phyloP scores from a whole-genome alignment of 2,329 filamentous ascomycete species.

The Tolypocladium sp. region DNA sequence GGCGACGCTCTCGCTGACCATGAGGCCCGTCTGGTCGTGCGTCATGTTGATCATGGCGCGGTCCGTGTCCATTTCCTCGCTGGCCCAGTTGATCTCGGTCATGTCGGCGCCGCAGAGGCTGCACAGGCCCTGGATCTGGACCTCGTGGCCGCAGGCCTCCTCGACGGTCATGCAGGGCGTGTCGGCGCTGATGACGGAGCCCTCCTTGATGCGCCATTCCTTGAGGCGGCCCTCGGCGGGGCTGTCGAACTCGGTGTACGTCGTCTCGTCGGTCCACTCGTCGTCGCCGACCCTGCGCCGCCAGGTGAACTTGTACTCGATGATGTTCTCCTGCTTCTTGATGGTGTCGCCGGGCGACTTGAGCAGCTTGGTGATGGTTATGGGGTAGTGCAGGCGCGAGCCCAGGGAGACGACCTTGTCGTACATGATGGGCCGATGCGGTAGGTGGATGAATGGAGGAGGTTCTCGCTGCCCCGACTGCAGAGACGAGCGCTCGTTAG shows the following conservation, averaged over 20 bases:
- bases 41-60: conserved; percentile 92
- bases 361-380: conserved; percentile 80
- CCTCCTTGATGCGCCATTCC: conserved; percentile 65
- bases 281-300: conserved; percentile 66
- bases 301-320: conserved; percentile 82
- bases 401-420: conserved; percentile 41
- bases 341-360: conserved; percentile 68
- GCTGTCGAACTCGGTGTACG: conserved; percentile 69
- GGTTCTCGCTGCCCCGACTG: not conserved
- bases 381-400: conserved; percentile 74
- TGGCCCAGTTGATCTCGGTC: conserved; percentile 82
- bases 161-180: conserved; percentile 64
- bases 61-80: conserved; percentile 66
- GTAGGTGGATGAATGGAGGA: not conserved
- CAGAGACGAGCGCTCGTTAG: not conserved
- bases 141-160: conserved; percentile 82
- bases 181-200: conserved; percentile 52
- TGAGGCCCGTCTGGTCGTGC: conserved; percentile 81
- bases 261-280: conserved; percentile 52
- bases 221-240: conserved; percentile 72
- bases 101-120: conserved; percentile 92
- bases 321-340: conserved; percentile 65
- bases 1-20: conserved; percentile 76
- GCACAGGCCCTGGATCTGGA: conserved; percentile 87
- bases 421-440: conserved; percentile 18